These are phyloP conservation scores for Leccinum incarnatum DNA, from an alignment of 768 basidiomycete genomes.

Conservation along the genomic window DNA sequence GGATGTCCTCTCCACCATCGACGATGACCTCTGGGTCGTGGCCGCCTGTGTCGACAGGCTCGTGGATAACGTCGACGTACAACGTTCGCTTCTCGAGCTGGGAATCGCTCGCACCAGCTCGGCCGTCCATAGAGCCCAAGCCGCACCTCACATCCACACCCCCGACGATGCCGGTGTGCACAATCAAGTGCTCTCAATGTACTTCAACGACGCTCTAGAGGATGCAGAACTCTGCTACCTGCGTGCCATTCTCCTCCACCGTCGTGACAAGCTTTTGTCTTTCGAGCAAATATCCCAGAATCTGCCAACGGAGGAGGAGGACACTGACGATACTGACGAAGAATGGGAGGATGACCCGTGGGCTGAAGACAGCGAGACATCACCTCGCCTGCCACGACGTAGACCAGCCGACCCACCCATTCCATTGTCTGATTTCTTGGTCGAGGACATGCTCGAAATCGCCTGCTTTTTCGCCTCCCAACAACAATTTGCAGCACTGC, in stretches of 20 bases:
- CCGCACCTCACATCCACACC: constrained; percentile 30
- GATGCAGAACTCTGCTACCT: constrained; percentile 66
- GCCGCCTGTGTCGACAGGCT: constrained; percentile 72
- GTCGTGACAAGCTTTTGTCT: constrained; percentile 71
- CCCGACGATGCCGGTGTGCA: constrained; percentile 14
- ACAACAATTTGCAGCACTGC: constrained; percentile 56
- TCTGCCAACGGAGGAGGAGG: constrained; percentile 27
- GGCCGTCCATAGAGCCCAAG: constrained; percentile 47
- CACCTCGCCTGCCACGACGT: constrained; percentile 18
- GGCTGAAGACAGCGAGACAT: constrained; percentile 48
- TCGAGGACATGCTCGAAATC: constrained; percentile 50
- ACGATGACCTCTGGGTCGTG: constrained; percentile 74
- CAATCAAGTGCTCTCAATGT: constrained; percentile 37
- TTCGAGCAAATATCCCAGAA: constrained; percentile 58
- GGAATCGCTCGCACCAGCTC: constrained; percentile 59
- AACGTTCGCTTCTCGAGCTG: constrained; percentile 56
- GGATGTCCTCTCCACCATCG: constrained; percentile 46
- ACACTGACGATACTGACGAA: constrained; percentile 36
- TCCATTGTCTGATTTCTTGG: constrained; percentile 63
- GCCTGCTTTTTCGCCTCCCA: constrained; percentile 67
- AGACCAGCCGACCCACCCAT: constrained; percentile 41
- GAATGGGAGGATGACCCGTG: constrained; percentile 62
- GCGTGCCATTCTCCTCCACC: constrained; percentile 63
- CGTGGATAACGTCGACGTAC: constrained; percentile 52
- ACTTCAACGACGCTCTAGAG: constrained; percentile 54